Base-by-base conservation (phyloP, 192 early-diverging fungal genomes). In the Backusella westeae region DNA sequence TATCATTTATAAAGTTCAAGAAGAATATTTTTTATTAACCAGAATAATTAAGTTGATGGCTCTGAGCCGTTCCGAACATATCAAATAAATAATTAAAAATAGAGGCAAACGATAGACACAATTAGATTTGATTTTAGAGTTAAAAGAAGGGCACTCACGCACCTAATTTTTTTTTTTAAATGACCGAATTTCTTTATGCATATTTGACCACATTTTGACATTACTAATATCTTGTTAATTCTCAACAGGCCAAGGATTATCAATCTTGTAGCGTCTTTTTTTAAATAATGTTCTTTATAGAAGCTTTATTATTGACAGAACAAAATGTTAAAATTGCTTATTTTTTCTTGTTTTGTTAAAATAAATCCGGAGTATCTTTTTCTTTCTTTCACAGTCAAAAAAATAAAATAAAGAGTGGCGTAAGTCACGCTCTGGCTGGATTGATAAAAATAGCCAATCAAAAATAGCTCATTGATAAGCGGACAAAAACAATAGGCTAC, bases 401-500 rank as follows among this genome's bases (percentile, higher is more conserved):
- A 59, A 59, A 52, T n/a, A 59, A 63, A 63, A 12, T 56, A 56
- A 10, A 56, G 15, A 56, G 52, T n/a, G 52, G 52, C 52, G 52
- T 56, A 21, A 56, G 52, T 56, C 52, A 56, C 52, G 52, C 9
- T 56, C 15, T 15, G 14, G 42, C 15, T 44, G 14, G 14, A 17
- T 44, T 26, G 52, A 56, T 56, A 21, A 59, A 59, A 59, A 12
- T 7, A 59, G n/a, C 56, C 56, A 59, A 59, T 59, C 21, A 59
- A 59, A 59, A 59, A 59, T 59, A 59, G 23, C 56, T 59, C 56
- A 59, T 59, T 23, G 53, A 59, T 59, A 59, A 59, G 53, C n/a
- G 10, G 23, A 26, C 23, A 59, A 59, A 59, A 23, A 59, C 17
- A 9, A 59, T 8, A 59, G 53, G 53, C 21, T 56, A 56, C 21